Evolutionary conservation across 2,329 filamentous ascomycete genomes (phyloP).

Genomic region (Alternaria postmessia): DNA sequence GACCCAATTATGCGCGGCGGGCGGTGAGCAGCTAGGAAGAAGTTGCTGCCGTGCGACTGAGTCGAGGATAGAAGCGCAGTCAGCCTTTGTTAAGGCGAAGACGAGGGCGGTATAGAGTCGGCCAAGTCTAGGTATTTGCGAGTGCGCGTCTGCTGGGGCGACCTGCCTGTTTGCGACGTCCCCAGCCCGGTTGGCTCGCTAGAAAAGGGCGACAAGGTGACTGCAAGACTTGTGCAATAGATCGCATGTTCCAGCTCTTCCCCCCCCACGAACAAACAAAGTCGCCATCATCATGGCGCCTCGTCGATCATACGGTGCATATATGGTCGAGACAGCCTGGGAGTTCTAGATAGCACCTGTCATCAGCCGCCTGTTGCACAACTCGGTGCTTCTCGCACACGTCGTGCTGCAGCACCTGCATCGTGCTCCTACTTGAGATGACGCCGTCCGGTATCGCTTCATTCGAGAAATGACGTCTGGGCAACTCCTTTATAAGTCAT

Average conservation of each 20-base stretch:
- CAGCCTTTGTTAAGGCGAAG: constrained; percentile 17
- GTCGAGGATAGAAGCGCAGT: constrained; percentile 21
- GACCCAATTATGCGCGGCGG: constrained; percentile 26
- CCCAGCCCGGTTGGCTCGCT: constrained; percentile 16
- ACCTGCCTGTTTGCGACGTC: constrained; percentile 15
- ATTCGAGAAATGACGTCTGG: neutral
- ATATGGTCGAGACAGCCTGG: neutral
- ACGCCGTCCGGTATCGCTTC: neutral
- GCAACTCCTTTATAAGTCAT: neutral
- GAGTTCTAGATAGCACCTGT: neutral
- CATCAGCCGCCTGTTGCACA: constrained; percentile 11
- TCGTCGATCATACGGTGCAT: neutral
- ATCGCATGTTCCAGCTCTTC: constrained; percentile 2
- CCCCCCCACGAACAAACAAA: neutral
- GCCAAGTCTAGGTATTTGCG: constrained; percentile 25
- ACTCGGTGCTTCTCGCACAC: constrained; percentile 5
- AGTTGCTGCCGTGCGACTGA: constrained; percentile 38
- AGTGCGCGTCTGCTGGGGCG: constrained; percentile 22
- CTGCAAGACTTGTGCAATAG: neutral
- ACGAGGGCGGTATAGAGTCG: constrained; percentile 15
- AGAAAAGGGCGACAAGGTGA: constrained; percentile 11
- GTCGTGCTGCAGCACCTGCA: constrained; percentile 25
- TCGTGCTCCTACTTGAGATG: neutral
- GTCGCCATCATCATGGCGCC: neutral
- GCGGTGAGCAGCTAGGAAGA: constrained; percentile 21